A percentile compares a stretch with the other conserved stretches of the same genome.
phyloP scores from a whole-genome alignment of 441 rosid species.

The Eutrema salsugineum region DNA sequence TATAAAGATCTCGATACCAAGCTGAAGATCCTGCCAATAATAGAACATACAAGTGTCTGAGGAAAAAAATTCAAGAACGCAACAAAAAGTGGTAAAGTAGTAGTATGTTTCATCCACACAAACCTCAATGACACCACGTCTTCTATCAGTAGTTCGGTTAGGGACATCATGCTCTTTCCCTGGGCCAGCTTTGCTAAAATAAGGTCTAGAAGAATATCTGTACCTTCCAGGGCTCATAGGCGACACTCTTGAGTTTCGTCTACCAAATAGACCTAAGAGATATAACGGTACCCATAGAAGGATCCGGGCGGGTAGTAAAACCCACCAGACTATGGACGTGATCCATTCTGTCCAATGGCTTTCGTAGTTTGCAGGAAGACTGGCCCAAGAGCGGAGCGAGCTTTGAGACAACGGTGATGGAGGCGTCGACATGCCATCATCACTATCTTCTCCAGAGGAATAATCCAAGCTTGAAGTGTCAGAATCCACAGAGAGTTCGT shows the following conservation, averaged over 20 bases:
- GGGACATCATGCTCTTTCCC: conserved; percentile 64
- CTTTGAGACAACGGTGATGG: conserved; percentile 63
- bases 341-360: conserved; percentile 54
- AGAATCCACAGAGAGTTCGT: conserved; percentile 77
- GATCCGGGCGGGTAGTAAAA: conserved; percentile 56
- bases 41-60: neutral
- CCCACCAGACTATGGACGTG: conserved; percentile 51
- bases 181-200: conserved; percentile 39
- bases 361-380: conserved; percentile 39
- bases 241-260: conserved; percentile 28
- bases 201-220: conserved; percentile 30
- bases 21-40: conserved; percentile 77
- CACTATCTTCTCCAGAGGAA: conserved; percentile 79
- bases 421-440: conserved; percentile 53
- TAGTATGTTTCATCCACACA: conserved; percentile 12
- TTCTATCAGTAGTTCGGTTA: conserved; percentile 72
- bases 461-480: conserved; percentile 69
- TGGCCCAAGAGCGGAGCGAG: conserved; percentile 60
- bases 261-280: conserved; percentile 35
- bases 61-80: neutral
- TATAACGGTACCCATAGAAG: conserved; percentile 50
- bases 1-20: conserved; percentile 78
- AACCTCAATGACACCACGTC: conserved; percentile 98
- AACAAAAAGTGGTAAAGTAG: neutral
- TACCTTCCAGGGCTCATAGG: conserved; percentile 38